A percentile compares a stretch with the other conserved stretches of the same genome.
These are phyloP conservation scores for Cicer bijugum DNA, from an alignment of 306 rosid species.

Conservation along the genomic window DNA sequence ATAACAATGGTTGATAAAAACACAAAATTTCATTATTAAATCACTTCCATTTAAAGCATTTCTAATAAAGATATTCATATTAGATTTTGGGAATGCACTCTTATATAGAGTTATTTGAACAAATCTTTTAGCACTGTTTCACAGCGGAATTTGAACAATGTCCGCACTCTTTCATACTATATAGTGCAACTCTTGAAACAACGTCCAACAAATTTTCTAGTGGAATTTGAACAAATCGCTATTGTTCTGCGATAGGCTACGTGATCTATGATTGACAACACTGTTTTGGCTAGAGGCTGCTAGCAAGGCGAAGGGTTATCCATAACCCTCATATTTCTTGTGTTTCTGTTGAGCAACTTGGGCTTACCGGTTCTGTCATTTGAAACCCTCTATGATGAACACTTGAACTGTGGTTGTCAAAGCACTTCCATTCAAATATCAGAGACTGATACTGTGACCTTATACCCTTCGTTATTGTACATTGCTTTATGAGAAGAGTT, in stretches of 20 bases:
- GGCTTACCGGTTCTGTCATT: background rate
- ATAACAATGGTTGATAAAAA: background rate
- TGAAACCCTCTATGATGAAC: background rate
- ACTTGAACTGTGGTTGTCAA: slow-evolving; percentile 3
- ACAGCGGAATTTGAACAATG: too few relatives aligned
- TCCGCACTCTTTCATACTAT: too few relatives aligned
- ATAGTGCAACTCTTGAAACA: too few relatives aligned
- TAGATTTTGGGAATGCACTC: background rate
- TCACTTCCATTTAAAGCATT: background rate
- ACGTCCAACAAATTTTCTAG: too few relatives aligned
- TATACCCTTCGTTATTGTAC: background rate
- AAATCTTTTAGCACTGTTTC: too few relatives aligned
- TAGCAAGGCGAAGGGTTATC: background rate
- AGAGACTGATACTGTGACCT: background rate
- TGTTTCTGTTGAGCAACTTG: slow-evolving; percentile 7
- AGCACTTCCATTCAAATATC: slow-evolving; percentile 8
- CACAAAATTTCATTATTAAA: background rate
- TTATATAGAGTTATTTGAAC: background rate
- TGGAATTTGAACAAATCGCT: too few relatives aligned
- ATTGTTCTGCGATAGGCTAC: too few relatives aligned
- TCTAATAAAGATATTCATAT: background rate
- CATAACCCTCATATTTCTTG: background rate
- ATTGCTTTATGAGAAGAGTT: background rate
- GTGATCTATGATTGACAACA: too few relatives aligned
- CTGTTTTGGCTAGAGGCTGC: background rate